Conservation (phyloP, 2,329 filamentous ascomycete species). For the Helotiales sp. region DNA sequence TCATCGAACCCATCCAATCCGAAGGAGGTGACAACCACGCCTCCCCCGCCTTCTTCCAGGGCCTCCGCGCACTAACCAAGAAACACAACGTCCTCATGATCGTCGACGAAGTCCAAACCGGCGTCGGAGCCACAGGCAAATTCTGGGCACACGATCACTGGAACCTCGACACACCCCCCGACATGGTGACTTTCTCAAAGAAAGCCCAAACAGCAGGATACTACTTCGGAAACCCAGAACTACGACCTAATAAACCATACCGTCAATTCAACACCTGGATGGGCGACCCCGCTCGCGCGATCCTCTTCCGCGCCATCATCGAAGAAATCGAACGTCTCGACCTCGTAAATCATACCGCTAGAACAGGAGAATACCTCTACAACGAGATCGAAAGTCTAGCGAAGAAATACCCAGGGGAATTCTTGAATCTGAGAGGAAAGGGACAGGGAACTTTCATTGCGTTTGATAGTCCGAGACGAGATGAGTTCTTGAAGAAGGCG, state of each 20-base stretch:
- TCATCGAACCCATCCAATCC: constrained; percentile 80
- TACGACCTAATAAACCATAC: constrained; percentile 79
- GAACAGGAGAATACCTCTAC: constrained; percentile 67
- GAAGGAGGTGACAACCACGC: constrained; percentile 86
- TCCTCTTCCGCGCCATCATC: constrained; percentile 78
- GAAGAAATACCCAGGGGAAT: constrained; percentile 65
- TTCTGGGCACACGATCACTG: constrained; percentile 90
- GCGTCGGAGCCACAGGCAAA: constrained; percentile 80
- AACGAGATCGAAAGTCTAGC: constrained; percentile 61
- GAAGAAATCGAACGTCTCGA: constrained; percentile 69
- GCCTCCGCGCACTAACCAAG: constrained; percentile 70
- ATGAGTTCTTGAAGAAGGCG: constrained; percentile 68
- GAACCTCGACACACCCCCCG: constrained; percentile 68
- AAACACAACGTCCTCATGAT: constrained; percentile 72
- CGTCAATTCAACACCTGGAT: constrained; percentile 90
- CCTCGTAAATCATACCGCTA: constrained; percentile 64
- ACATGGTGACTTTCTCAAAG: constrained; percentile 89
- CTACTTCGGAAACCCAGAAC: constrained; percentile 73
- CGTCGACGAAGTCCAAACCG: constrained; percentile 83
- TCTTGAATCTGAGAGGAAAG: constrained; percentile 75
- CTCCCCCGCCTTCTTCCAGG: constrained; percentile 74
- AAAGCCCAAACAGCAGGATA: constrained; percentile 85
- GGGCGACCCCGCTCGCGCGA: constrained; percentile 74
- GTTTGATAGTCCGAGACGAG: constrained; percentile 71
- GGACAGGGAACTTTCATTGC: constrained; percentile 78